A percentile compares a stretch with the other conserved stretches of the same genome.
Conservation (phyloP, 768 basidiomycete genomes). For the Macrolepiota dolichaula region DNA sequence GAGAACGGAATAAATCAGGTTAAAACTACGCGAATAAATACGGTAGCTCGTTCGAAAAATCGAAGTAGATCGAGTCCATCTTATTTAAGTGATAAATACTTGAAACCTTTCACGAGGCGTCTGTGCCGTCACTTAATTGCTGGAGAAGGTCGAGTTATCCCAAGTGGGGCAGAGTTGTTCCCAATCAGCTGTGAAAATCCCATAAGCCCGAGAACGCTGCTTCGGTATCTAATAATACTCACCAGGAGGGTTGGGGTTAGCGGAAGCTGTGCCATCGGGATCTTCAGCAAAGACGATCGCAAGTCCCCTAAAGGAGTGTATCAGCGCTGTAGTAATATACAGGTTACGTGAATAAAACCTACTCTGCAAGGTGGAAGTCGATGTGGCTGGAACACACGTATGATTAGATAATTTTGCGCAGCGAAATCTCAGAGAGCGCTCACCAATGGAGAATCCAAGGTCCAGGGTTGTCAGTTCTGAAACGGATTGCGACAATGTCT, state of each 20-base stretch:
- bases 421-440: constrained; percentile 1
- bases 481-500: constrained; percentile 44
- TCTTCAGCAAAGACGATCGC: constrained; percentile 33
- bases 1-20: too few relatives aligned
- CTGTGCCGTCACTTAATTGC: too few relatives aligned
- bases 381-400: constrained; percentile 35
- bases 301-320: constrained; percentile 23
- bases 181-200: constrained; percentile 15
- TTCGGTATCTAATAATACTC: neutral
- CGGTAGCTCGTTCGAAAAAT: too few relatives aligned
- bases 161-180: constrained; percentile 22
- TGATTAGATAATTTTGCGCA: neutral
- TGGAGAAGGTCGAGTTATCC: constrained; percentile 11
- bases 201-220: neutral
- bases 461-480: constrained; percentile 48
- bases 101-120: too few relatives aligned
- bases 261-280: constrained; percentile 3
- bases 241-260: neutral
- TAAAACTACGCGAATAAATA: too few relatives aligned
- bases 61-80: too few relatives aligned
- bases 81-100: too few relatives aligned
- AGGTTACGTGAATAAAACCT: constrained; percentile 17
- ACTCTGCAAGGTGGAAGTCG: constrained; percentile 48
- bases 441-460: constrained; percentile 51
- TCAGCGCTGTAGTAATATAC: neutral